Evolutionary conservation across 2,329 filamentous ascomycete species (phyloP), one percentile per base, ranked within the genome.

Genomic region (Microcera coccophila): DNA sequence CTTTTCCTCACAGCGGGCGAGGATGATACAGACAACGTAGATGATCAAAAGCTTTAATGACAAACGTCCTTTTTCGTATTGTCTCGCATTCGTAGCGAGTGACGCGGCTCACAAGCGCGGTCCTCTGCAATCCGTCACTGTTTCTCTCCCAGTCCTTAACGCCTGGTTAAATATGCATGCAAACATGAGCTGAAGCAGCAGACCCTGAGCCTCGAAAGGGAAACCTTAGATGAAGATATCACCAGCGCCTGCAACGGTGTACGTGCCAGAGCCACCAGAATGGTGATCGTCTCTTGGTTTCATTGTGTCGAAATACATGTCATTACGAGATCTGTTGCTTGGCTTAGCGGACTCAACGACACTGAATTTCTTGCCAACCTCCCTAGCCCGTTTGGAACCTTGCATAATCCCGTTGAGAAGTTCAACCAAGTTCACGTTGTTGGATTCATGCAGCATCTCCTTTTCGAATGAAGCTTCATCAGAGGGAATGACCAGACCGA

Each of bases 371-470:
- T 81, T 82, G 33, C 89, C 87, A 2, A 91, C 70, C 36, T 88
- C 83, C 41, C 85, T 79, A 18, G 86, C 82, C 24, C 81, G 78
- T 42, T 79, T 79, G 16, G 90, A 75, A 47, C 82, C 86, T 49
- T 85, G 78, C 50, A 90, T 83, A 21, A 96, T 75, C 17, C 79
- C 76, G 34, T 87, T 84, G 8, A 97, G 76, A 2, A 97, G 71
- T 4, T 80, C 79, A 38, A 94, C 78, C 3, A 96, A 76, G 41
- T 84, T 76, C 20, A 95, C 89, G 56, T 97, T 89, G 58, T 94
- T 93, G 47, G 83, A 75, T 67, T 95, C 87, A 40, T 85, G 81
- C 28, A 85, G 72, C 28, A 87, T 78, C 63, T 95, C 85, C 24
- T 78, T 73, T 20, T 82, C 73, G 59, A 91, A 87, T 0, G 79